Percentiles rank a stretch among this genome's conserved stretches.
These are phyloP conservation scores for Wickerhamomyces ciferrii DNA, from an alignment of 805 yeast species.

Conservation along the genomic window DNA sequence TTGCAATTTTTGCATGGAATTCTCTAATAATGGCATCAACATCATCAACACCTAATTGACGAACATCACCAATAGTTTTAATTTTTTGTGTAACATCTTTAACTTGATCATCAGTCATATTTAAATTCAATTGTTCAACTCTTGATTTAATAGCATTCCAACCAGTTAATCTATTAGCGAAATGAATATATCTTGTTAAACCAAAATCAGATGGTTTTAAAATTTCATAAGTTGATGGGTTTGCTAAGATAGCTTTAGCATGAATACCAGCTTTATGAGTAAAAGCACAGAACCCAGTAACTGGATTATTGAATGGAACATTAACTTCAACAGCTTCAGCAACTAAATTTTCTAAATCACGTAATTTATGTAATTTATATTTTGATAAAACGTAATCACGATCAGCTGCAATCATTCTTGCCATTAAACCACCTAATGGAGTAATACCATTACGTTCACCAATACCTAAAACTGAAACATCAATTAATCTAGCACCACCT, in stretches of 20 bases:
- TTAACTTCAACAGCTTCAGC: slow-evolving; percentile 97
- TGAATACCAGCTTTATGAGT: slow-evolving; percentile 99
- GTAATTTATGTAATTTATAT: slow-evolving; percentile 90
- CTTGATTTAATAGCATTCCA: slow-evolving; percentile 99
- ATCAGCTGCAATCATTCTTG: slow-evolving; percentile 98
- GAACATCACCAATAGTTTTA: slow-evolving; percentile 90
- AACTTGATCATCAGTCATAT: slow-evolving; percentile 85
- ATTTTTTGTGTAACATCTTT: slow-evolving; percentile 94
- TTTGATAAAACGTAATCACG: slow-evolving; percentile 92
- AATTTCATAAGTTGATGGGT: slow-evolving; percentile 98
- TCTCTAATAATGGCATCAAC: slow-evolving; percentile 96
- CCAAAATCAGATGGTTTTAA: slow-evolving; percentile 94
- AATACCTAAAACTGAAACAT: slow-evolving; percentile 93
- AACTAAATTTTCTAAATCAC: slow-evolving; percentile 92
- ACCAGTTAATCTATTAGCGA: slow-evolving; percentile 96
- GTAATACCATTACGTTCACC: slow-evolving; percentile 99
- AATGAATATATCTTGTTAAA: slow-evolving; percentile 91
- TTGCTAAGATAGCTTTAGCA: slow-evolving; percentile 97
- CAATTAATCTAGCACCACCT: slow-evolving; percentile 94
- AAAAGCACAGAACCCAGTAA: slow-evolving; percentile 99
- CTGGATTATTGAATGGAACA: slow-evolving; percentile 96
- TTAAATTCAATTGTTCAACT: slow-evolving; percentile 92
- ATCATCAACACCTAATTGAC: slow-evolving; percentile 93
- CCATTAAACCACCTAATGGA: slow-evolving; percentile 97
- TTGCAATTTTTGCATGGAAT: slow-evolving; percentile 71